Percentiles rank a stretch among this genome's conserved stretches.
These are phyloP conservation scores for Pelargonium myrrhifolium DNA, from an alignment of 441 rosid genomes.

Conservation along the genomic window DNA sequence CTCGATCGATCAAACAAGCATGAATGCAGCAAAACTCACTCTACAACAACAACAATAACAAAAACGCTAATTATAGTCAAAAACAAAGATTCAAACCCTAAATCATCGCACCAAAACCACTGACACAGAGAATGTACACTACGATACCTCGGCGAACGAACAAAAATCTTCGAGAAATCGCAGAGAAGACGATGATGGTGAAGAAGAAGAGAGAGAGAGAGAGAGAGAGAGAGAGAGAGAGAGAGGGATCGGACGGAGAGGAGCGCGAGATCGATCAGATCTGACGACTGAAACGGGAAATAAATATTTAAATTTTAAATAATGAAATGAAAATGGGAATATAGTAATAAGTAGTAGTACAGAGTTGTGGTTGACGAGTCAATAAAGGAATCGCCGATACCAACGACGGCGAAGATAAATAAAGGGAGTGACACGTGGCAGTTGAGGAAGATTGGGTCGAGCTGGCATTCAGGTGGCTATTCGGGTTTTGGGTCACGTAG, in stretches of 20 bases:
- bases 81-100: slow-evolving; percentile 3
- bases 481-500: too few species aligned
- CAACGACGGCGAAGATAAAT: neutral
- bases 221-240: too few species aligned
- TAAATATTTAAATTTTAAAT: neutral
- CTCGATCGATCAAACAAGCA: neutral
- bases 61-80: neutral
- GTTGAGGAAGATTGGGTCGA: neutral
- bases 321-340: neutral
- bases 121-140: neutral
- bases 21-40: too few species aligned
- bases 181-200: too few species aligned
- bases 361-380: neutral
- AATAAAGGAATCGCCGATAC: neutral
- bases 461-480: too few species aligned
- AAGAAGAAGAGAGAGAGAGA: neutral
- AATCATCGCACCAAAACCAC: neutral
- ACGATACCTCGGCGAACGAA: too few species aligned
- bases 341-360: neutral
- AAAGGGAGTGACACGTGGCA: neutral
- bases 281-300: neutral
- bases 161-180: too few species aligned
- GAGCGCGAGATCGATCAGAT: neutral
- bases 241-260: neutral
- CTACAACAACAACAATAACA: neutral